phyloP scores from a whole-genome alignment of 495 filamentous ascomycete species.

The Aspergillus hancockii region DNA sequence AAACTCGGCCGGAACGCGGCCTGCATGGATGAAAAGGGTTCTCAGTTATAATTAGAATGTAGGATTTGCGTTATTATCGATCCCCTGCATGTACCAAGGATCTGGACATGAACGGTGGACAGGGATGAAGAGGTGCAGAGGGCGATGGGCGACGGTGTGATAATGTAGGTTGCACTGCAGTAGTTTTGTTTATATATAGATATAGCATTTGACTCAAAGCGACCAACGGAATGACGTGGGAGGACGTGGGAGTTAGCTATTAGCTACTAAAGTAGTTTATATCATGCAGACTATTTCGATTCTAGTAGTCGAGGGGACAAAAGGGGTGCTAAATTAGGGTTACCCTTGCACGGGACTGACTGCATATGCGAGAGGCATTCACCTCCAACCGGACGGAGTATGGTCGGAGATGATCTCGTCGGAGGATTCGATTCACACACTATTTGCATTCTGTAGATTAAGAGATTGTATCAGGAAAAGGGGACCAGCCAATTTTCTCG shows the following conservation, averaged over 20 bases:
- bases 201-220: not conserved
- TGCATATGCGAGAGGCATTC: not conserved
- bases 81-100: constrained; percentile 1
- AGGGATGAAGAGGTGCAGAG: not conserved
- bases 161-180: constrained; percentile 1
- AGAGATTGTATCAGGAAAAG: not conserved
- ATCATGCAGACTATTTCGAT: not conserved
- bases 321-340: not conserved
- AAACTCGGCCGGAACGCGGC: not conserved
- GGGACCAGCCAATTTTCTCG: not conserved
- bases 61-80: not conserved
- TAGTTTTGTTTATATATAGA: not conserved
- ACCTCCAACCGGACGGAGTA: not conserved
- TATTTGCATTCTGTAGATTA: not conserved
- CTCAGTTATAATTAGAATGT: not conserved
- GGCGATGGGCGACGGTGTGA: constrained; percentile 2
- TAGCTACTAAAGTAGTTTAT: not conserved
- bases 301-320: not conserved
- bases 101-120: not conserved
- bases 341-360: constrained; percentile 1
- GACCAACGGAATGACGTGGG: not conserved
- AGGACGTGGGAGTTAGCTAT: not conserved
- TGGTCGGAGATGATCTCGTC: not conserved
- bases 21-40: not conserved
- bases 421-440: not conserved